Percentiles rank a stretch among this genome's conserved stretches.
These are phyloP conservation scores for Chaetoceros tenuissimus DNA, from an alignment of 108 stramenopile genomes.

Conservation along the genomic window DNA sequence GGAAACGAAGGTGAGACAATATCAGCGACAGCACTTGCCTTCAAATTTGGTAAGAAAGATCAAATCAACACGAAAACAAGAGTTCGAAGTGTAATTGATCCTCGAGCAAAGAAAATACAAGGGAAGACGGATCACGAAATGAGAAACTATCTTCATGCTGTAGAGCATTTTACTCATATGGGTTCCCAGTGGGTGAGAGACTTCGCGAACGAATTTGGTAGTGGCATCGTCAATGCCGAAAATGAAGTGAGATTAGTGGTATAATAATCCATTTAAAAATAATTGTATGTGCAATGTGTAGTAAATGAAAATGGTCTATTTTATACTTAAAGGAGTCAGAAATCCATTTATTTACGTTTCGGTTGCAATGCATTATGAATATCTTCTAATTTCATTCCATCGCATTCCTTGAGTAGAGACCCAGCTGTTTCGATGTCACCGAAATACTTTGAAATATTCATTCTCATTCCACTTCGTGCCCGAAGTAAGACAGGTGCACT, in stretches of 20 bases:
- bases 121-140: neutral
- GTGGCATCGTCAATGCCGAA: neutral
- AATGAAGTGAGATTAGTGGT: constrained; percentile 2
- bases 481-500: constrained; percentile 63
- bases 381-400: constrained; percentile 68
- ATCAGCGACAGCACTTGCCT: neutral
- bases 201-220: neutral
- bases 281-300: too few relatives aligned
- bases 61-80: constrained; percentile 5
- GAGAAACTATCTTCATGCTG: neutral
- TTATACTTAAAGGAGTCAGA: too few relatives aligned
- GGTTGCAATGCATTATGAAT: constrained; percentile 58
- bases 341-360: too few relatives aligned
- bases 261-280: too few relatives aligned
- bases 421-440: constrained; percentile 38
- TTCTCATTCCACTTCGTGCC: constrained; percentile 48
- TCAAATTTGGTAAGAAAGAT: constrained; percentile 15
- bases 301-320: too few relatives aligned
- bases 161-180: neutral
- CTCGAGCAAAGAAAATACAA: neutral
- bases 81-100: neutral
- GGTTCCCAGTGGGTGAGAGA: neutral
- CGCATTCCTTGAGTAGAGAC: constrained; percentile 39
- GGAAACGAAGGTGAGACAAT: neutral
- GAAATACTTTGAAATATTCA: constrained; percentile 50